Conservation (phyloP, 169 alveolate genomes). For the Babesia sp. region DNA sequence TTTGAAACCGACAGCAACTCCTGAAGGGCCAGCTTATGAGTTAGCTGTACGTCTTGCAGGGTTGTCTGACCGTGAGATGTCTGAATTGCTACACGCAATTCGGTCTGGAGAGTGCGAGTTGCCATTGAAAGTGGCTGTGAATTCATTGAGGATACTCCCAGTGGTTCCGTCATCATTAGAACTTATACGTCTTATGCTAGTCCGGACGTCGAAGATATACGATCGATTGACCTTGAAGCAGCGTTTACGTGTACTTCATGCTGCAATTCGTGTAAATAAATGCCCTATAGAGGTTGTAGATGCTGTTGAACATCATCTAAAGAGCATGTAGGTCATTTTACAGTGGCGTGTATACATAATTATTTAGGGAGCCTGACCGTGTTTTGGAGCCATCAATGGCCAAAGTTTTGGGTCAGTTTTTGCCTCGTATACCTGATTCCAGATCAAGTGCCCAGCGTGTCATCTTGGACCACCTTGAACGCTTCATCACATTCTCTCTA, state of each 20-base stretch:
- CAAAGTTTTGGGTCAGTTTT: background rate
- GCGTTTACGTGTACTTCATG: background rate
- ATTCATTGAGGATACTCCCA: background rate
- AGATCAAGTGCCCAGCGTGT: conserved; percentile 1
- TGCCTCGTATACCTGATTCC: conserved; percentile 14
- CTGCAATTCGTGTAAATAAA: background rate
- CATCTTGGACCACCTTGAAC: conserved; percentile 15
- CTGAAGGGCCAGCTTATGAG: background rate
- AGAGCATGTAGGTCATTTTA: background rate
- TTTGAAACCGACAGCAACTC: conserved; percentile 7
- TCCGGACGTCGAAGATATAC: background rate
- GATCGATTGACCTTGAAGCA: background rate
- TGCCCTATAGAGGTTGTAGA: conserved; percentile 24
- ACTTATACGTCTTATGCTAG: background rate
- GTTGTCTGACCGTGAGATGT: conserved; percentile 13
- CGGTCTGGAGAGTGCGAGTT: background rate
- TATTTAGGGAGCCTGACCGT: background rate
- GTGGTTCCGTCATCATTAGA: background rate
- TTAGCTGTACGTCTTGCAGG: conserved; percentile 10
- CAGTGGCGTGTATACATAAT: background rate
- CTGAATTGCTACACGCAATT: background rate
- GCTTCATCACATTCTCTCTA: conserved; percentile 7
- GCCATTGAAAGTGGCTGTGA: background rate
- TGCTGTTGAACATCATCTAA: conserved; percentile 7
- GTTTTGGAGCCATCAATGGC: background rate